Evolutionary conservation across 1,284 basidiomycete genomes (phyloP).

Genomic region (Phellinidium pouzarii): DNA sequence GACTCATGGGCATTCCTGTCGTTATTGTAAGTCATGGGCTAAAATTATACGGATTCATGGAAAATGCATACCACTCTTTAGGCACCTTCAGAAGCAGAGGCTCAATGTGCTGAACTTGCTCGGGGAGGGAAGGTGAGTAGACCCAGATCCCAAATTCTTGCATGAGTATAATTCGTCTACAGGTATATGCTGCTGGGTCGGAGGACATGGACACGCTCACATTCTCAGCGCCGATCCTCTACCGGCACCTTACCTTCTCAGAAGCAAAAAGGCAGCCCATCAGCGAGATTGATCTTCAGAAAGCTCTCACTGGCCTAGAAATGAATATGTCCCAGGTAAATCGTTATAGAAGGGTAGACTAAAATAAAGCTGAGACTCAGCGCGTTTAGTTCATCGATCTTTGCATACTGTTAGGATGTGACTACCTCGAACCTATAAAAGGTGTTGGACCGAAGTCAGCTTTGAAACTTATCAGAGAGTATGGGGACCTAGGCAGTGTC

Average conservation of each 20-base stretch:
- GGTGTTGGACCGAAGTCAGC: slow-evolving; percentile 96
- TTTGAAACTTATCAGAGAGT: slow-evolving; percentile 86
- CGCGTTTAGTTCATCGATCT: slow-evolving; percentile 84
- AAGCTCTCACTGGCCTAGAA: slow-evolving; percentile 80
- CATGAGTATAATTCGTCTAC: slow-evolving; percentile 16
- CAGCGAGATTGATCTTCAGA: slow-evolving; percentile 81
- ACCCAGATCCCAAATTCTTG: background rate
- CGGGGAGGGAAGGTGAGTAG: slow-evolving; percentile 78
- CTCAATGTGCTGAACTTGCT: slow-evolving; percentile 96
- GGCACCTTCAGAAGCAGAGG: slow-evolving; percentile 98
- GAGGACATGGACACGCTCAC: slow-evolving; percentile 99
- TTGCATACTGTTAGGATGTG: slow-evolving; percentile 95
- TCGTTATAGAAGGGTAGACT: slow-evolving; percentile 8
- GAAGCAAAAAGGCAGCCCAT: slow-evolving; percentile 99
- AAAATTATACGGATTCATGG: slow-evolving; percentile 3
- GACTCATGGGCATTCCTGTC: slow-evolving; percentile 96
- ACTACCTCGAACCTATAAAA: slow-evolving; percentile 95
- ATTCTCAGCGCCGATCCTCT: slow-evolving; percentile 86
- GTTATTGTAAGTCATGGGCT: slow-evolving; percentile 56
- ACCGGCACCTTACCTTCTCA: slow-evolving; percentile 96
- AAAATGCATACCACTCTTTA: slow-evolving; percentile 28
- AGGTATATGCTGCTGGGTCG: slow-evolving; percentile 95
- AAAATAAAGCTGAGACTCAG: background rate
- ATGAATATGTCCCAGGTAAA: slow-evolving; percentile 87
- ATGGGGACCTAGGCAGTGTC: slow-evolving; percentile 77